A percentile compares a stretch with the other conserved stretches of the same genome.
These are phyloP conservation scores for Apiotrichum porosum DNA, from an alignment of 1,284 basidiomycete species.

Conservation along the genomic window DNA sequence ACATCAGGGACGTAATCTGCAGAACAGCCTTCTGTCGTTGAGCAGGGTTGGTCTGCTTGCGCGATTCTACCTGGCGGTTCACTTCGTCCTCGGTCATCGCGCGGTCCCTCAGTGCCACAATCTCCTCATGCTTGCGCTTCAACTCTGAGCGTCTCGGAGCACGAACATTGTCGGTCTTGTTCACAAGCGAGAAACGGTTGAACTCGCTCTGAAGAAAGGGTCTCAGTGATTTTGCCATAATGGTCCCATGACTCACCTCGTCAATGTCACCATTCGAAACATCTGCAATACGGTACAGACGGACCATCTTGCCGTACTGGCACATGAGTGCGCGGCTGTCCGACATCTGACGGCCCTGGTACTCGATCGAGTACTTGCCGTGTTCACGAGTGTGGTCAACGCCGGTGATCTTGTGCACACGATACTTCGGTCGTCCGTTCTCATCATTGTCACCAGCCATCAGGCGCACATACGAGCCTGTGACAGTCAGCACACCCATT, in stretches of 20 bases:
- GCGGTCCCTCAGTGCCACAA: conserved; percentile 58
- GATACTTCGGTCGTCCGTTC: conserved; percentile 62
- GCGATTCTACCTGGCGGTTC: conserved; percentile 59
- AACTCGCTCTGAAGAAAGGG: conserved; percentile 62
- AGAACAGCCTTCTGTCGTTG: conserved; percentile 58
- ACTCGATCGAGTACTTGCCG: conserved; percentile 67
- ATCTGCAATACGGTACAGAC: conserved; percentile 66
- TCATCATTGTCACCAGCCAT: conserved; percentile 57
- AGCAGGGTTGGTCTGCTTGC: conserved; percentile 33
- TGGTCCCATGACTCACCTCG: conserved; percentile 53
- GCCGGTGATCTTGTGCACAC: conserved; percentile 66
- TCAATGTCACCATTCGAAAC: conserved; percentile 67
- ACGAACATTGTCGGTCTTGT: conserved; percentile 57
- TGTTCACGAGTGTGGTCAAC: conserved; percentile 15
- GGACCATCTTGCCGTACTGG: conserved; percentile 61
- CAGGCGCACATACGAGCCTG: conserved; percentile 76
- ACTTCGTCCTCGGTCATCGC: conserved; percentile 71
- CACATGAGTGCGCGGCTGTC: conserved; percentile 64
- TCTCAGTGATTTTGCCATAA: too few species aligned
- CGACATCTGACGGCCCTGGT: conserved; percentile 48
- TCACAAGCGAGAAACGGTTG: conserved; percentile 56
- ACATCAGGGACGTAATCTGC: conserved; percentile 50
- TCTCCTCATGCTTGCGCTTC: conserved; percentile 61
- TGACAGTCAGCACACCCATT: not conserved
- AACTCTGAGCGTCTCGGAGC: conserved; percentile 62